Percentiles rank a stretch among this genome's conserved stretches.
Evolutionary conservation across 768 basidiomycete species (phyloP).

Genomic region (Leccinum broughii): DNA sequence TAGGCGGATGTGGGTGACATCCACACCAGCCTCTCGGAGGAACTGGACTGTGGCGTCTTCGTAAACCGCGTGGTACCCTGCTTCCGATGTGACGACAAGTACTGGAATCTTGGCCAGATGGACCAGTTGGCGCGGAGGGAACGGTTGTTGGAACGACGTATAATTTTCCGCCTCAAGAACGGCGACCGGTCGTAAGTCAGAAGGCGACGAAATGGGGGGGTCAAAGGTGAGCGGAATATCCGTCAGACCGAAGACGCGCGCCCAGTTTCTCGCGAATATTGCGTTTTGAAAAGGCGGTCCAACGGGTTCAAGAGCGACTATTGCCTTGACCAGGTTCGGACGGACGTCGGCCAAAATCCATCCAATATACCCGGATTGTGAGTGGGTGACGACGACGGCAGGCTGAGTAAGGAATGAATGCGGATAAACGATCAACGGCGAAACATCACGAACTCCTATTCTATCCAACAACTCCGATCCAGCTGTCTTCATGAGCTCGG

Average conservation of each 20-base stretch:
- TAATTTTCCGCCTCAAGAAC: constrained; percentile 32
- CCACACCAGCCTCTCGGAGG: constrained; percentile 45
- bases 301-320: constrained; percentile 49
- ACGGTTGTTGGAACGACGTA: constrained; percentile 44
- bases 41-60: constrained; percentile 47
- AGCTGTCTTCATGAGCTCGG: constrained; percentile 42
- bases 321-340: constrained; percentile 45
- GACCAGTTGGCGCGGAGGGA: constrained; percentile 42
- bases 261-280: constrained; percentile 37
- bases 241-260: constrained; percentile 49
- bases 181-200: constrained; percentile 35
- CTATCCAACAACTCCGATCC: constrained; percentile 44
- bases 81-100: constrained; percentile 48
- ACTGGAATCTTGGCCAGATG: constrained; percentile 47
- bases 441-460: constrained; percentile 43
- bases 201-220: constrained; percentile 42
- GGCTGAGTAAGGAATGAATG: constrained; percentile 34
- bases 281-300: constrained; percentile 49
- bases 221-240: constrained; percentile 46
- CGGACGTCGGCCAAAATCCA: constrained; percentile 51
- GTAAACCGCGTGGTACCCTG: constrained; percentile 51
- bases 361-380: constrained; percentile 49
- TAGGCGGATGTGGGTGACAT: constrained; percentile 42
- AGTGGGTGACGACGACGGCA: constrained; percentile 49
- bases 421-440: neutral